phyloP scores from a whole-genome alignment of 2,329 filamentous ascomycete species.

The Cryphonectria japonica region DNA sequence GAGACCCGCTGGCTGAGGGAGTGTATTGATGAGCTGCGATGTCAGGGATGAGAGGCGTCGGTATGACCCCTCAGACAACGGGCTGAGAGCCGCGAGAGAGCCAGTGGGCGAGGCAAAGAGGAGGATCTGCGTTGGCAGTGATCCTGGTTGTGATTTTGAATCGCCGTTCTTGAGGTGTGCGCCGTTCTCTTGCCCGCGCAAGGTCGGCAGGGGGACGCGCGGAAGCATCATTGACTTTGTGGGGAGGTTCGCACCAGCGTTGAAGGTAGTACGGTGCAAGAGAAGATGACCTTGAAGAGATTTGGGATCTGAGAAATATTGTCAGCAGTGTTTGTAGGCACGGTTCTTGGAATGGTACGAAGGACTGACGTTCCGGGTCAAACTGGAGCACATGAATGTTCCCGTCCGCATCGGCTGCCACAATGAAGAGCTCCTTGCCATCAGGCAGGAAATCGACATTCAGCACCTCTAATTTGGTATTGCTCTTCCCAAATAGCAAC shows the following conservation, averaged over 20 bases:
- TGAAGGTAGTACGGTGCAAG: conserved; percentile 85
- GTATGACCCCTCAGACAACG: conserved; percentile 79
- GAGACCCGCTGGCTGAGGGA: conserved; percentile 77
- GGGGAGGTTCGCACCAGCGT: conserved; percentile 77
- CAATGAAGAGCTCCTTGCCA: conserved; percentile 78
- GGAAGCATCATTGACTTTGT: conserved; percentile 75
- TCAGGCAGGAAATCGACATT: conserved; percentile 88
- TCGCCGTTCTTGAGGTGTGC: conserved; percentile 34
- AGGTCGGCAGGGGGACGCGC: conserved; percentile 50
- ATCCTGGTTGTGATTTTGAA: conserved; percentile 43
- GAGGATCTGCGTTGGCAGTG: conserved; percentile 49
- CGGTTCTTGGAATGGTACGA: conserved; percentile 11
- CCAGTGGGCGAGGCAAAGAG: conserved; percentile 78
- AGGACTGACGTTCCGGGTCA: conserved; percentile 83
- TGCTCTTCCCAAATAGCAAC: conserved; percentile 87
- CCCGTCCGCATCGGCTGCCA: conserved; percentile 82
- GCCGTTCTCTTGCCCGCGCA: conserved; percentile 42
- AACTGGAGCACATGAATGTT: conserved; percentile 91
- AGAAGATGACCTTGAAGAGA: conserved; percentile 87
- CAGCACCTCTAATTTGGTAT: conserved; percentile 75
- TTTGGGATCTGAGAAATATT: conserved; percentile 72
- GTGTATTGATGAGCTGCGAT: conserved; percentile 74
- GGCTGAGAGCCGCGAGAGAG: conserved; percentile 74
- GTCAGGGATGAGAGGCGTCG: conserved; percentile 81
- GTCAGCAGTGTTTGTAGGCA: conserved; percentile 34